Conservation (phyloP, 192 early-diverging fungal genomes). For the Rhizophlyctis rosea region DNA sequence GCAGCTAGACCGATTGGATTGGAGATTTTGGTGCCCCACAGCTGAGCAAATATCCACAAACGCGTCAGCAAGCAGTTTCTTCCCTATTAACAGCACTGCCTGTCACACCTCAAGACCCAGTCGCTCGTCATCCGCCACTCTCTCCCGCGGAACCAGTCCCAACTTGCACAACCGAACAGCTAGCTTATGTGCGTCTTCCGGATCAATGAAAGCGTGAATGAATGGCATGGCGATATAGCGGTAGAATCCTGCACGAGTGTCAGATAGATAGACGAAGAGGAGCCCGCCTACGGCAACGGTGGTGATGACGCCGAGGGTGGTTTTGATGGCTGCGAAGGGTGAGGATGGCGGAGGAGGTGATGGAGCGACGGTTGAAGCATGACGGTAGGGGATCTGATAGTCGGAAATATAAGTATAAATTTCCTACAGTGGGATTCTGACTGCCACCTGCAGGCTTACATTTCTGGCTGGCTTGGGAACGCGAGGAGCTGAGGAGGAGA, state of each 20-base stretch:
- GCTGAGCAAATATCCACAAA: slow-evolving; percentile 20
- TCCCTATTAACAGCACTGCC: background rate
- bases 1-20: slow-evolving; percentile 89
- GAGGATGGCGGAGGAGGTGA: no score
- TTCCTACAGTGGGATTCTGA: no score
- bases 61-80: background rate
- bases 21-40: slow-evolving; percentile 68
- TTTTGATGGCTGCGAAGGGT: no score
- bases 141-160: slow-evolving; percentile 64
- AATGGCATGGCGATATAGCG: slow-evolving; percentile 62
- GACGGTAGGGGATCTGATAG: no score
- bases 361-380: no score
- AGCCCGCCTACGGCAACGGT: slow-evolving; percentile 3
- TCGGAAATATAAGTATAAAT: no score
- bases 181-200: slow-evolving; percentile 73
- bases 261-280: slow-evolving; percentile 44
- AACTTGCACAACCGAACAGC: slow-evolving; percentile 58
- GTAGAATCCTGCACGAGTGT: slow-evolving; percentile 75
- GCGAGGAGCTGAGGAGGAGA: no score
- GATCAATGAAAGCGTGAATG: slow-evolving; percentile 62
- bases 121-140: slow-evolving; percentile 45
- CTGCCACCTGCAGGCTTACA: no score
- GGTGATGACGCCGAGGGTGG: background rate
- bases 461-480: no score
- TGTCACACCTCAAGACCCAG: slow-evolving; percentile 50